phyloP scores from a whole-genome alignment of 2,329 filamentous ascomycete species.

The Calonectria leucothoes region DNA sequence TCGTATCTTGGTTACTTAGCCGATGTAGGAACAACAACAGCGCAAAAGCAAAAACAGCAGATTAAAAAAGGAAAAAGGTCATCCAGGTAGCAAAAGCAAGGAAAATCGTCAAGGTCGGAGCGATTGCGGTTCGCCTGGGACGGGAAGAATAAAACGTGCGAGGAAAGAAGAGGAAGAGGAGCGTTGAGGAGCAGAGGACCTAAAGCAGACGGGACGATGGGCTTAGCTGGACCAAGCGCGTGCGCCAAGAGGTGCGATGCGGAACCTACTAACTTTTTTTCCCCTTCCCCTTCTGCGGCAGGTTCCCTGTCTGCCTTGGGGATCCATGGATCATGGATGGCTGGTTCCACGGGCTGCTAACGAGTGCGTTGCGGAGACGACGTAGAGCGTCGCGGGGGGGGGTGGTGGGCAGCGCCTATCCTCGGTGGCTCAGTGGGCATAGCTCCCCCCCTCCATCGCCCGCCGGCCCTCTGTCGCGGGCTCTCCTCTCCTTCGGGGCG shows the following conservation, averaged over 20 bases:
- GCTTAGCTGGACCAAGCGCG: background rate
- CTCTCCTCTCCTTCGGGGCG: background rate
- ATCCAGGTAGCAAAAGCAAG: background rate
- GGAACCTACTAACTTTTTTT: constrained; percentile 3
- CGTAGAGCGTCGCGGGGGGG: background rate
- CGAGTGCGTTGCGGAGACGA: constrained; percentile 2
- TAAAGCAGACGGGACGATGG: constrained; percentile 3
- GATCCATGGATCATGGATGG: background rate
- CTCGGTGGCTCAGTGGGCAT: constrained; percentile 8
- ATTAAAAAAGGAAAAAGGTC: background rate
- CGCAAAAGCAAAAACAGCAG: background rate
- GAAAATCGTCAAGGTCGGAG: background rate
- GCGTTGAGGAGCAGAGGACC: background rate
- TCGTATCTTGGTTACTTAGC: background rate
- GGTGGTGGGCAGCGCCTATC: background rate
- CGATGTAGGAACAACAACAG: background rate
- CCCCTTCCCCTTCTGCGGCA: background rate
- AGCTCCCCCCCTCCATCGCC: background rate
- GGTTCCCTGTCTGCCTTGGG: constrained; percentile 10
- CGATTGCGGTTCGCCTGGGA: background rate
- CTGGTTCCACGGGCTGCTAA: background rate
- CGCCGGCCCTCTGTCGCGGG: background rate
- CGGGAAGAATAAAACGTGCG: background rate
- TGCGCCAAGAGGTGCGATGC: constrained; percentile 8
- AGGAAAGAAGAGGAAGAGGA: background rate